Evolutionary conservation across 78 protist species (phyloP), one percentile per base, ranked within the genome.

Genomic region (Protostelium mycophagum): DNA sequence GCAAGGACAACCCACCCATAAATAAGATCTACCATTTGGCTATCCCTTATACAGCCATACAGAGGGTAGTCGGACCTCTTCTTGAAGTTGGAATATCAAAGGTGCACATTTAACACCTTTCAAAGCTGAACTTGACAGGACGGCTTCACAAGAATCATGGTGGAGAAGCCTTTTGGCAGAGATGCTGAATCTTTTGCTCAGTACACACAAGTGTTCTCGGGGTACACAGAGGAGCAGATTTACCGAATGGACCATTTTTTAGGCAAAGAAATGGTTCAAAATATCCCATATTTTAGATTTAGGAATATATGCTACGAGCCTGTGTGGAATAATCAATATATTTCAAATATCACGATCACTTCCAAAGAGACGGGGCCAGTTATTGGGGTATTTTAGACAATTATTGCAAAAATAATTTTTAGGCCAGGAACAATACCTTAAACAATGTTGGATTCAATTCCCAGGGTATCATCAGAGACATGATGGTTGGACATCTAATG

Each of bases 91-190:
- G 88, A 1, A 51, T 88, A 28, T 86, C 85, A 5, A 35, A 9
- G 34, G 87, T 87, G 39, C 73, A 28, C 73, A 51, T 51, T 51
- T 51, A 16, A 51, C 73, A 25, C 31, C 73, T 5, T 51, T 16
- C 38, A 63, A n/a, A n/a, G n/a, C n/a, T n/a, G n/a, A 29, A 87
- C 38, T 28, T 38, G 83, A 0, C 36, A 93, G 86, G 63, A 34
- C 37, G 96, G 98, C 0, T 98, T 93, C 95, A 90, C 63, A 35
- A 91, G 98, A n/a, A 91, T 98, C 37, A 93, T 98, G 35, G 88
- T 98, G 25, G 99, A 98, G 84, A 98, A 98, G 88, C 99, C 99
- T 37, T 98, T 98, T 85, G 99, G 99, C 10, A 51, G 91, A 28
- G 99, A 98, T 90, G 35, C 88, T 35, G 95, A 38, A 36, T 28